Evolutionary conservation across 805 yeast species (phyloP).

Genomic region (Nakazawaea ishiwadae): DNA sequence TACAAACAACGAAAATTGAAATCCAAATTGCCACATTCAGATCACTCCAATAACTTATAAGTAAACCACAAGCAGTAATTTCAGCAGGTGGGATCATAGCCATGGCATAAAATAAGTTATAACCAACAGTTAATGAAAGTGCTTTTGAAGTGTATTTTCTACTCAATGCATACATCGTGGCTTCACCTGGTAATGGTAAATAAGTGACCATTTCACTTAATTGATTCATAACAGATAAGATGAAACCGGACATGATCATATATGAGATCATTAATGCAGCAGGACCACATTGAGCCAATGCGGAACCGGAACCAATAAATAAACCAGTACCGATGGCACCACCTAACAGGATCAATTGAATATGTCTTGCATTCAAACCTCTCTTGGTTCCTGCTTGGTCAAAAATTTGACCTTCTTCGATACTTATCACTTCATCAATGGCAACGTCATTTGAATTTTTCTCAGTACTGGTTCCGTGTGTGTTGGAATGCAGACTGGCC

Average conservation of each 20-base stretch:
- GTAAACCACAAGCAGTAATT: conserved; percentile 58
- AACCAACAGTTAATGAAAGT: conserved; percentile 29
- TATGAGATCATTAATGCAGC: conserved; percentile 50
- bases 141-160: conserved; percentile 24
- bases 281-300: conserved; percentile 24
- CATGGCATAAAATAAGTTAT: conserved; percentile 30
- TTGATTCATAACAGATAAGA: conserved; percentile 60
- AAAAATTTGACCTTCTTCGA: no score
- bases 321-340: conserved; percentile 69
- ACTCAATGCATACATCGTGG: conserved; percentile 23
- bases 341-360: conserved; percentile 66
- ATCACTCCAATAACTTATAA: conserved; percentile 54
- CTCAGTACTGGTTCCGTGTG: no score
- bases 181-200: conserved; percentile 53
- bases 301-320: conserved; percentile 47
- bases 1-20: conserved; percentile 43
- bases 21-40: conserved; percentile 58
- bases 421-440: no score
- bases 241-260: conserved; percentile 55
- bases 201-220: conserved; percentile 65
- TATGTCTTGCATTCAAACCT: conserved; percentile 34
- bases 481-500: not conserved
- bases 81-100: conserved; percentile 42
- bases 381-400: conserved; percentile 30
- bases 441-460: no score